Evolutionary conservation across 192 early-diverging fungal genomes (phyloP), one percentile per base, ranked within the genome.

Genomic region (Backusella mclennaniae): DNA sequence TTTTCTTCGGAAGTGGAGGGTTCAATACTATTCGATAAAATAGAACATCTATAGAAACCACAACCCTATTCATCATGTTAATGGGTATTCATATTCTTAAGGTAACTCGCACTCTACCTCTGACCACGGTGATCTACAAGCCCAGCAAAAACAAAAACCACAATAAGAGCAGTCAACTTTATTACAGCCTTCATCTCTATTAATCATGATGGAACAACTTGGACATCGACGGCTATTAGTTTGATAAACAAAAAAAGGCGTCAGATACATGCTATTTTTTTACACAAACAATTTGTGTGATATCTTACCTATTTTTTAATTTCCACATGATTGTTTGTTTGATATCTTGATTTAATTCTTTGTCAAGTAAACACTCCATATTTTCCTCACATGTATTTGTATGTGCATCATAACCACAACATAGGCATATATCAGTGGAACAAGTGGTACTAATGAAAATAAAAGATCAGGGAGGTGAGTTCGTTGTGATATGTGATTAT

Each of bases 171-270:
- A 92, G 39, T 92, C 90, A 0, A 92, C 87, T 76, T 92, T 92
- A 73, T 91, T 90, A 73, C 90, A 92, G 8, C 90, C 90, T 77
- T 92, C 90, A 59, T 92, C 90, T 41, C 90, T 77, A 38, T 87
- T 87, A 66, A 92, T 92, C 76, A 90, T 46, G 31, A 89, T 87
- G 36, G 84, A 89, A 72, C 90, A 92, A 36, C 84, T 85, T 17
- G 90, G 90, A 71, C 90, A 92, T 35, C 81, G 83, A 38, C 85
- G 90, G 33, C 86, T 83, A 39, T 39, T 74, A 29, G 5, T 23
- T 53, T 53, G 52, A 21, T 21, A 53, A 53, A 44, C 12, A 53
- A 53, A 23, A 21, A 53, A 53, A 31, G 26, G 9, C 11, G 12
- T 63, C 9, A 63, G 56, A 19, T 49, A 63, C 9, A 63, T 23